Percentiles rank a stretch among this genome's conserved stretches.
These are phyloP conservation scores for Dryadomyces quercus-mongolicae DNA, from an alignment of 2,329 filamentous ascomycete genomes.

Conservation along the genomic window DNA sequence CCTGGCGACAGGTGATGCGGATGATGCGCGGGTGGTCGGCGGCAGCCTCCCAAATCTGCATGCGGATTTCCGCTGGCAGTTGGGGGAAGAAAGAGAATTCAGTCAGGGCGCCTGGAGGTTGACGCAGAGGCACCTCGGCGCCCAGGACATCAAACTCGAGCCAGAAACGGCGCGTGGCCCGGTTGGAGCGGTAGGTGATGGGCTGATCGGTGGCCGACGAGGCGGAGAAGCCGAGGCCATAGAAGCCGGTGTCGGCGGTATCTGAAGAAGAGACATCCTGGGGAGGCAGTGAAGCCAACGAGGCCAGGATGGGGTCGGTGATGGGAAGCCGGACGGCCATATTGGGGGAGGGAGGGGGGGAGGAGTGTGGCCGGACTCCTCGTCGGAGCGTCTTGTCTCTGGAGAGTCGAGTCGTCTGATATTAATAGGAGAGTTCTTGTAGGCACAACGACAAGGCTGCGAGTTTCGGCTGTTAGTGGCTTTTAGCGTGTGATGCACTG, in stretches of 20 bases:
- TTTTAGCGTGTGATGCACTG: neutral
- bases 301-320: neutral
- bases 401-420: no score
- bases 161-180: constrained; percentile 20
- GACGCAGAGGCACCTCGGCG: neutral
- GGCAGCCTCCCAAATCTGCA: constrained; percentile 31
- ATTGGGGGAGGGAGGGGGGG: neutral
- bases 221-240: neutral
- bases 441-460: neutral
- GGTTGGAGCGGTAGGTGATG: neutral
- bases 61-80: constrained; percentile 32
- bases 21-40: constrained; percentile 30
- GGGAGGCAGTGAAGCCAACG: neutral
- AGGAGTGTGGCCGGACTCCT: neutral
- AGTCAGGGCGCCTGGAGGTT: constrained; percentile 5
- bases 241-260: neutral
- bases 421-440: no score
- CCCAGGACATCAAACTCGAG: constrained; percentile 28
- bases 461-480: neutral
- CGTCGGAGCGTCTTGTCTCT: neutral
- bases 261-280: neutral
- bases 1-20: constrained; percentile 23
- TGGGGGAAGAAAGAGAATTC: constrained; percentile 26
- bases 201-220: neutral
- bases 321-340: neutral